Evolutionary conservation across 371 early-diverging fungal species (phyloP).

Genomic region (Mucor mucedo): DNA sequence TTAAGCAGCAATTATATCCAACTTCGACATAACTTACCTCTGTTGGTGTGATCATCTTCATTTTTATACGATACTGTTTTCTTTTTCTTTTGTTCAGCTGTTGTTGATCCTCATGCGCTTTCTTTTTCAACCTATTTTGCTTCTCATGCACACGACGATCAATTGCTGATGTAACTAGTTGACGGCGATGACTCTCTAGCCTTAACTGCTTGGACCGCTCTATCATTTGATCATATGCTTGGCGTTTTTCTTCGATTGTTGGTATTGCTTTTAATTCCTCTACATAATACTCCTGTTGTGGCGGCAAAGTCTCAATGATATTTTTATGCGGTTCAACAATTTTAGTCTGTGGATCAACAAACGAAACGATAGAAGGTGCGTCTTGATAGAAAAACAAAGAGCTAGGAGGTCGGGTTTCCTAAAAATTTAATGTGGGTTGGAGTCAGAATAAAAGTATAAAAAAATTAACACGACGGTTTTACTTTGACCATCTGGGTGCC

Average conservation of each 20-base stretch:
- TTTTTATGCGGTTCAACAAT: neutral
- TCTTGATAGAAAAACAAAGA: conserved; percentile 15
- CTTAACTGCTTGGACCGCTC: conserved; percentile 6
- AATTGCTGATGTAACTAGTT: neutral
- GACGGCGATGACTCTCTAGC: neutral
- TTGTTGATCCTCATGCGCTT: neutral
- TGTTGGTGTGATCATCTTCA: conserved; percentile 15
- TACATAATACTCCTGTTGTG: neutral
- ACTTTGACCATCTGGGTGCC: neutral
- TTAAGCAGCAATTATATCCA: neutral
- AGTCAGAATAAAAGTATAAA: neutral
- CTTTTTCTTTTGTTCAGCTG: conserved; percentile 3
- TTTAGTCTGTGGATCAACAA: conserved; percentile 1
- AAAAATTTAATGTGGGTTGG: neutral
- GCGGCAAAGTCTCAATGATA: neutral
- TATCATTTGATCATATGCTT: conserved; percentile 18
- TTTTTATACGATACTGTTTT: conserved; percentile 10
- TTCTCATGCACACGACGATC: conserved; percentile 3
- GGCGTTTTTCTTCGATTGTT: neutral
- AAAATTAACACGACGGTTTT: neutral
- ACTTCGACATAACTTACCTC: conserved; percentile 4
- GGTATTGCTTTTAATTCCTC: neutral
- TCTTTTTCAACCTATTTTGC: conserved; percentile 3
- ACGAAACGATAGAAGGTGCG: conserved; percentile 13
- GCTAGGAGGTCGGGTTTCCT: neutral